phyloP scores from a whole-genome alignment of 352 stramenopile species.

The Pythium coloratum region DNA sequence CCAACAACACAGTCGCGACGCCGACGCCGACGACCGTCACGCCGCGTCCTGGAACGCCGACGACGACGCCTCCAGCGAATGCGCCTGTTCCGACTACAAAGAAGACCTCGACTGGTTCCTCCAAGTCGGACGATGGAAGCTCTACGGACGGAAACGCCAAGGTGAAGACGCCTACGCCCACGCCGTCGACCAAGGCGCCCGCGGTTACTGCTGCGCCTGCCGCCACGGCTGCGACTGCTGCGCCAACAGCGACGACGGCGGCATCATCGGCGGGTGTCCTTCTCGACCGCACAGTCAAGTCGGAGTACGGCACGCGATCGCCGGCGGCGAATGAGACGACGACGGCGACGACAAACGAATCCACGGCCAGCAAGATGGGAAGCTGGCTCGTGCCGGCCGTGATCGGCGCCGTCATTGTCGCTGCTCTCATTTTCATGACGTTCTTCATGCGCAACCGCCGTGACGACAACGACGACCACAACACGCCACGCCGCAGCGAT shows the following conservation, averaged over 20 bases:
- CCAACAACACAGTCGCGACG: slow-evolving; percentile 9
- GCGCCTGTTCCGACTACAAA: slow-evolving; percentile 4
- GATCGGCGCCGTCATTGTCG: slow-evolving; percentile 55
- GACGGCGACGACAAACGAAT: slow-evolving; percentile 17
- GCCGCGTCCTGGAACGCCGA: not conserved
- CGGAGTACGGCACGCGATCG: slow-evolving; percentile 49
- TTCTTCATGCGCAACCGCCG: slow-evolving; percentile 61
- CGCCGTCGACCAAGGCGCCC: slow-evolving; percentile 21
- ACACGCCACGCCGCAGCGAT: slow-evolving; percentile 53
- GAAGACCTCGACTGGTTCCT: not conserved
- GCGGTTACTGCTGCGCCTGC: slow-evolving; percentile 16
- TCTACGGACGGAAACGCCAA: not conserved
- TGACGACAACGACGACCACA: slow-evolving; percentile 46
- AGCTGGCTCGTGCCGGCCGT: slow-evolving; percentile 61
- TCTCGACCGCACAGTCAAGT: slow-evolving; percentile 39
- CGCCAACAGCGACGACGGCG: slow-evolving; percentile 23
- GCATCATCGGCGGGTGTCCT: slow-evolving; percentile 31
- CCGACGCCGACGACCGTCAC: slow-evolving; percentile 10
- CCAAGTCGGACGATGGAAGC: not conserved
- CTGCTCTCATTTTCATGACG: slow-evolving; percentile 54
- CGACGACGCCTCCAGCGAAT: not conserved
- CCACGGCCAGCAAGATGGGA: slow-evolving; percentile 27
- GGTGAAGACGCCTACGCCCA: slow-evolving; percentile 11
- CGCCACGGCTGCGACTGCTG: slow-evolving; percentile 24
- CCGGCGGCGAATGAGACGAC: slow-evolving; percentile 34